These are phyloP conservation scores for Apiotrichum akiyoshidainum DNA, from an alignment of 1,284 basidiomycete species.

Conservation along the genomic window DNA sequence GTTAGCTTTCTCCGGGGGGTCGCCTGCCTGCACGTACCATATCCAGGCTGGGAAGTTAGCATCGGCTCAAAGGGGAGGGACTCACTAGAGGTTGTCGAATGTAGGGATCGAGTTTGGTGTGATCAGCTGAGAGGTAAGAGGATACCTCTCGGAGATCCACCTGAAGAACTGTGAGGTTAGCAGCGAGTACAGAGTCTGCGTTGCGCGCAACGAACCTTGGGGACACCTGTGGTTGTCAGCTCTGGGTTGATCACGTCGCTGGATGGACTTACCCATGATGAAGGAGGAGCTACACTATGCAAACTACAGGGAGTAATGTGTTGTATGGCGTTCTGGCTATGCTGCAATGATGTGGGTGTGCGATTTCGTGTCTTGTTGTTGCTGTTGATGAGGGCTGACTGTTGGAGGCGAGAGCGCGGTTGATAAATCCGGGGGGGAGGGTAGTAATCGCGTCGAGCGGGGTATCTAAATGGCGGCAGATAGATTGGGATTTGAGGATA, in stretches of 20 bases:
- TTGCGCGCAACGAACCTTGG: constrained; percentile 25
- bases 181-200: not conserved
- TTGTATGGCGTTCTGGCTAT: not conserved
- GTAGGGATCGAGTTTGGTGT: constrained; percentile 72
- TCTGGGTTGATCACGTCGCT: not conserved
- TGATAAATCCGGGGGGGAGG: too few relatives aligned
- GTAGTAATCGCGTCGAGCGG: too few relatives aligned
- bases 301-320: not conserved
- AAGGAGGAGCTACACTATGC: constrained; percentile 8
- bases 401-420: too few relatives aligned
- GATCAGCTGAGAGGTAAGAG: constrained; percentile 95
- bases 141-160: constrained; percentile 81
- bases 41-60: constrained; percentile 29
- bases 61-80: not conserved
- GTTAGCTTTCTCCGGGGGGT: constrained; percentile 7
- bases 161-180: constrained; percentile 54
- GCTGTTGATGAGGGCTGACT: not conserved
- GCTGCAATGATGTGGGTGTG: too few relatives aligned
- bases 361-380: not conserved
- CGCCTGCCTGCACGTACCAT: constrained; percentile 25
- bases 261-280: constrained; percentile 30
- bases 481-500: too few relatives aligned
- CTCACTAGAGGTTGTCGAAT: constrained; percentile 53
- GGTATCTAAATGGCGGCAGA: too few relatives aligned
- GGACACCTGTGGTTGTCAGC: constrained; percentile 30